phyloP scores from a whole-genome alignment of 1,284 basidiomycete genomes.

The Naganishia sp. region DNA sequence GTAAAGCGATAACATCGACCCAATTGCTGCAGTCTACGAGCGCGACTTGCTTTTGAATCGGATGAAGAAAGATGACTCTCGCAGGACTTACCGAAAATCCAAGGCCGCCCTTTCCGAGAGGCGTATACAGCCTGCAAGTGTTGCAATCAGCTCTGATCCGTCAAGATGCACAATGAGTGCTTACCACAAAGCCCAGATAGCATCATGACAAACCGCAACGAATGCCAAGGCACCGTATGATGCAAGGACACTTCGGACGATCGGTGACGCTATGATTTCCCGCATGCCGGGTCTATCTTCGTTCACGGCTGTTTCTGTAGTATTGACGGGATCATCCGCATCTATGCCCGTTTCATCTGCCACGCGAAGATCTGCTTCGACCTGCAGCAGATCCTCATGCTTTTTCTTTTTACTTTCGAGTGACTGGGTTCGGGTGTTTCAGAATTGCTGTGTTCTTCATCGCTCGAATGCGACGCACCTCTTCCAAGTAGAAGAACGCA shows the following conservation, averaged over 20 bases:
- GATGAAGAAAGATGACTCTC: background rate
- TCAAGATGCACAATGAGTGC: background rate
- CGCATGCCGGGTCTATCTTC: constrained; percentile 7
- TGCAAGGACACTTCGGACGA: constrained; percentile 12
- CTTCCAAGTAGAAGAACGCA: constrained; percentile 26
- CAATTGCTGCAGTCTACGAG: constrained; percentile 15
- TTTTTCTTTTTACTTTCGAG: constrained; percentile 10
- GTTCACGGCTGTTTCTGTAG: background rate
- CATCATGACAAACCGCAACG: constrained; percentile 20
- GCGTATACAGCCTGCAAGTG: constrained; percentile 20
- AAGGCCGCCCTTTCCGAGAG: constrained; percentile 24
- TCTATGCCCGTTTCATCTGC: constrained; percentile 14
- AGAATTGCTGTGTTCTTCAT: background rate
- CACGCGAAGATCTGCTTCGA: constrained; percentile 26
- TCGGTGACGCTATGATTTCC: constrained; percentile 2
- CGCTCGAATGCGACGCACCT: constrained; percentile 20
- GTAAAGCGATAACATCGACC: constrained; percentile 20
- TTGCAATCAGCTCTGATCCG: background rate
- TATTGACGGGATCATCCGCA: background rate
- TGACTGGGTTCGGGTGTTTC: background rate
- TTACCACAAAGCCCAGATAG: constrained; percentile 27
- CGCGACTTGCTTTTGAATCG: background rate
- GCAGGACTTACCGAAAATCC: constrained; percentile 26
- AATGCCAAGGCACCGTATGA: constrained; percentile 23
- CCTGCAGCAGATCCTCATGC: constrained; percentile 9